Evolutionary conservation across 129 eudicot species (phyloP).

Genomic region (Lonicera japonica): DNA sequence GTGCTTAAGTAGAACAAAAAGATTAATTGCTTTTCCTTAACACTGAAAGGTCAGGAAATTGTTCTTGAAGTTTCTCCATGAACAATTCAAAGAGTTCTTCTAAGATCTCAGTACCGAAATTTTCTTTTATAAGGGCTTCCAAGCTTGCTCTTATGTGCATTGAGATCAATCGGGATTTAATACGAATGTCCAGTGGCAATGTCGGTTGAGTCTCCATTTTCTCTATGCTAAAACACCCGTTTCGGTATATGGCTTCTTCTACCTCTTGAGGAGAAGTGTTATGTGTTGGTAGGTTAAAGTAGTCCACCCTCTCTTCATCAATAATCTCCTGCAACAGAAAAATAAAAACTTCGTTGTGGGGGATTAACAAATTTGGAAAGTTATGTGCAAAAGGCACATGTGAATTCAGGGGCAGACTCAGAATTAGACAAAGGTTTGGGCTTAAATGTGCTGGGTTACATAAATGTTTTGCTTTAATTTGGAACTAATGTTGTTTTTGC

Average conservation of each 20-base stretch:
- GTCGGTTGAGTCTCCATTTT: constrained; percentile 9
- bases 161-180: constrained; percentile 15
- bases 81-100: constrained; percentile 26
- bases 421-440: no score
- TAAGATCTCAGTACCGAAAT: constrained; percentile 23
- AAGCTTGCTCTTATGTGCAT: constrained; percentile 24
- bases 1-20: not conserved
- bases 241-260: constrained; percentile 13
- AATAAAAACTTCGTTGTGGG: not conserved
- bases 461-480: not conserved
- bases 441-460: no score
- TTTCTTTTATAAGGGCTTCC: constrained; percentile 18
- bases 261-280: constrained; percentile 26
- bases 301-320: constrained; percentile 22
- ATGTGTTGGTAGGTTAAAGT: constrained; percentile 29
- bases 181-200: not conserved
- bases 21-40: not conserved
- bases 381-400: no score
- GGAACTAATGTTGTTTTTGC: no score
- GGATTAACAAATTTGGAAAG: not conserved
- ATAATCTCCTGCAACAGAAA: constrained; percentile 26
- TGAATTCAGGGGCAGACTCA: no score
- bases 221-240: constrained; percentile 21
- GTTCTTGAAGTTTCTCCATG: not conserved
- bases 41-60: not conserved